Conservation (phyloP, 176 grass and related monocot species). For the Saccharum spontaneum region DNA sequence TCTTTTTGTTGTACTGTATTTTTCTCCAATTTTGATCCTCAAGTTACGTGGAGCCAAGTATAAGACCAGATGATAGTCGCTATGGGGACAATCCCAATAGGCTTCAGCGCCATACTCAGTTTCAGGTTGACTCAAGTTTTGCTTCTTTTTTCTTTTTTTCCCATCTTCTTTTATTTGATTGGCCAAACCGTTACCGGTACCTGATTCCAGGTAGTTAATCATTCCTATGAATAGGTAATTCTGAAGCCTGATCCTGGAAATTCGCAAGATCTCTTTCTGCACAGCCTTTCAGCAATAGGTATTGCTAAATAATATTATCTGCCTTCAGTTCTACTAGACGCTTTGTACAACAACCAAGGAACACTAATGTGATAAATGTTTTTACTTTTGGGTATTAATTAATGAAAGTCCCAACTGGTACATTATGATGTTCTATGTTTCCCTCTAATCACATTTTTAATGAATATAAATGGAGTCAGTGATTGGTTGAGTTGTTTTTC, state of each 20-base stretch:
- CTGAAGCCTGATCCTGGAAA: constrained; percentile 93
- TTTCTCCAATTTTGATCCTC: neutral
- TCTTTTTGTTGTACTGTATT: neutral
- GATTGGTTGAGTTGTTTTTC: constrained; percentile 1
- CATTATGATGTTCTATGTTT: neutral
- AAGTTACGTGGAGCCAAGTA: constrained; percentile 91
- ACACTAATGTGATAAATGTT: neutral
- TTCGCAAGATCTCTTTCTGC: constrained; percentile 86
- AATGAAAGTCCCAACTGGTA: neutral
- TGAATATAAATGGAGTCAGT: constrained; percentile 21
- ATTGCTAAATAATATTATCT: constrained; percentile 18
- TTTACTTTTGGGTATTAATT: neutral
- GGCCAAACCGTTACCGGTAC: neutral
- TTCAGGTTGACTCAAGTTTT: constrained; percentile 55
- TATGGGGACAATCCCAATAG: constrained; percentile 99
- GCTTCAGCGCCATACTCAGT: constrained; percentile 92
- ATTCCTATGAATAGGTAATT: constrained; percentile 64
- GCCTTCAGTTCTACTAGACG: neutral
- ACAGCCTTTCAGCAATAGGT: constrained; percentile 90
- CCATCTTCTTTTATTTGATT: neutral
- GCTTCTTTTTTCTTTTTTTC: neutral
- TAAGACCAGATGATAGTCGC: constrained; percentile 91
- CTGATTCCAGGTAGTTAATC: neutral
- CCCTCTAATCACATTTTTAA: constrained; percentile 5
- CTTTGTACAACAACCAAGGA: neutral